Conservation (phyloP, 495 filamentous ascomycete species). For the Bacidia gigantensis region DNA sequence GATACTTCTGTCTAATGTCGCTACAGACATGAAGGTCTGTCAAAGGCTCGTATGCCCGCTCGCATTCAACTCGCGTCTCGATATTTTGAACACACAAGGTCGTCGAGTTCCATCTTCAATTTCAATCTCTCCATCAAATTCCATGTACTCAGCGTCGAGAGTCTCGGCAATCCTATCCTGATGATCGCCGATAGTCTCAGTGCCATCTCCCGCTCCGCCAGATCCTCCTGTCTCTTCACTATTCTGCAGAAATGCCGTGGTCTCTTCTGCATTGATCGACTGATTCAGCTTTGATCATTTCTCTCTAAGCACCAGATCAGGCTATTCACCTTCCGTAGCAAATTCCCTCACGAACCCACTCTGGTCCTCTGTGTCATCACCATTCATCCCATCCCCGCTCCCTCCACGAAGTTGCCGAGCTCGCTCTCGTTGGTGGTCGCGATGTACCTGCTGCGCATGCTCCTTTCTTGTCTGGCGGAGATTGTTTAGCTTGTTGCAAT, state of each 20-base stretch:
- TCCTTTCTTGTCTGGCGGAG: neutral
- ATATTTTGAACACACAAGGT: no score
- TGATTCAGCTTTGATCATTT: neutral
- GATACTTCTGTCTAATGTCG: no score
- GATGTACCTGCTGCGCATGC: neutral
- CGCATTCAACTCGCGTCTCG: no score
- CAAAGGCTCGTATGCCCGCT: no score
- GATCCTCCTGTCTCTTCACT: neutral
- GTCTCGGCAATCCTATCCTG: no score
- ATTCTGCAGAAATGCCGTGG: neutral
- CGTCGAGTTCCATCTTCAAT: no score
- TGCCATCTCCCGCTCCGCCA: neutral
- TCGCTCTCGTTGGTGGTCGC: neutral
- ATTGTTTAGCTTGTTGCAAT: neutral
- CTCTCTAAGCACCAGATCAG: neutral
- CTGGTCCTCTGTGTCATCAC: neutral
- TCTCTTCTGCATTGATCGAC: neutral
- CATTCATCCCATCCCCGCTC: neutral
- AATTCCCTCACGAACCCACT: neutral
- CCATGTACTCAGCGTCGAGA: no score
- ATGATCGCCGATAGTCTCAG: no score
- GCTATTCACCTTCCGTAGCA: neutral
- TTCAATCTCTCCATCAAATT: no score
- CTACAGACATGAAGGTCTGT: no score
- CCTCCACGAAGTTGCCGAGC: neutral